Percentiles rank a stretch among this genome's conserved stretches.
Conservation (phyloP, 2,329 filamentous ascomycete species). For the Clonostachys sp. region DNA sequence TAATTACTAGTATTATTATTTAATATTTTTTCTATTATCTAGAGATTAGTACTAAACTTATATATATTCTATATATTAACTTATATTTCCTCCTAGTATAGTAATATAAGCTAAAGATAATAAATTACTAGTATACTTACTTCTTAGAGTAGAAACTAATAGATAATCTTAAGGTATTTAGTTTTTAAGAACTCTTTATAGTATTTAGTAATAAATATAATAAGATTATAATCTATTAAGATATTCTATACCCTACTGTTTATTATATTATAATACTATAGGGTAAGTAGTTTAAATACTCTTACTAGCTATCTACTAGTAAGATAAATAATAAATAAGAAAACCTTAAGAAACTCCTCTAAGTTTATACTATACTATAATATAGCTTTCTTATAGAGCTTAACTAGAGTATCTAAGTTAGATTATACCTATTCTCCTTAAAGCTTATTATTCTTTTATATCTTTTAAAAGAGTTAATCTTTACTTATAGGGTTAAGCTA, state of each 20-base stretch:
- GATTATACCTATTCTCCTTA: neutral
- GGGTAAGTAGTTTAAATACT: neutral
- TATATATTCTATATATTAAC: too few relatives aligned
- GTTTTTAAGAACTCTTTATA: slow-evolving; percentile 1
- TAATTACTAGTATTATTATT: too few relatives aligned
- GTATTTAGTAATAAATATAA: slow-evolving; percentile 1
- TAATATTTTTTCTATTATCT: neutral
- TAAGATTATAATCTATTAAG: neutral
- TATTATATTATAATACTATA: slow-evolving; percentile 1
- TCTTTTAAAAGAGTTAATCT: neutral
- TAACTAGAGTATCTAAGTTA: neutral
- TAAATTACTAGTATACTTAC: slow-evolving; percentile 1
- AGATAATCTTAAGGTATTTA: neutral
- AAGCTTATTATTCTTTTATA: neutral
- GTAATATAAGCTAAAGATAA: slow-evolving; percentile 1
- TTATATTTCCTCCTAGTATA: too few relatives aligned
- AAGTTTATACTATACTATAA: neutral
- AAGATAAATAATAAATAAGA: too few relatives aligned
- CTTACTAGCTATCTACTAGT: neutral
- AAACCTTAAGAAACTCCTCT: neutral
- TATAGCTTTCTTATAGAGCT: neutral
- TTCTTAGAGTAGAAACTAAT: neutral
- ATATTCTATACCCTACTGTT: slow-evolving; percentile 1
- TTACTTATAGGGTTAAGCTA: neutral
- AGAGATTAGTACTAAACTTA: neutral